Base-by-base conservation (phyloP, 2,329 filamentous ascomycete genomes). In the Microthyrium microscopicum region DNA sequence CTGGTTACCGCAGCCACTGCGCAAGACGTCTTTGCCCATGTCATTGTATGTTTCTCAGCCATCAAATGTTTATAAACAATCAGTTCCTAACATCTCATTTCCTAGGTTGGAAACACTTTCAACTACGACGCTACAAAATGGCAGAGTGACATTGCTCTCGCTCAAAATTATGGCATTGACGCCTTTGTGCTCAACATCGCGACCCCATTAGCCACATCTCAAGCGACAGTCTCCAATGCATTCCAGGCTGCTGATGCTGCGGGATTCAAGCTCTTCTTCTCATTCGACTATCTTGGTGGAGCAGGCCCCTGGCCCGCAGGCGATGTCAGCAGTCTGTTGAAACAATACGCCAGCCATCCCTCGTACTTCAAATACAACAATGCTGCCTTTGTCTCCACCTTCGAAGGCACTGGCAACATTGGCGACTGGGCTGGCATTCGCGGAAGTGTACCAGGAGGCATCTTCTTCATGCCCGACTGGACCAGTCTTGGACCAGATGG, bases 301-400 rank as follows among this genome's bases (percentile, higher is more conserved):
- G 31, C 25, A 18, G 26, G 17, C 9, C 12, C 33, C 5, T 34
- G 29, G 35, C 17, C 19, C 13, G 17, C 16, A 20, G 16, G 9
- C 5, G n/a, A 19, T 7, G 34, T 36, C 5, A 32, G 17, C 5
- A 16, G 25, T 12, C 20, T 26, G 12, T 11, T 36, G 3, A 31
- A 22, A 18, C 27, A 60, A 37, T 70, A 65, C 37, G 57, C 51
- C 3, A 45, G 44, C 15, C 47, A 48, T 2, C 46, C 58, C 0
- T 62, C 57, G 1, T 64, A 70, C 42, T 60, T 69, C 24, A 53
- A 51, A 30, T 57, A 68, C 24, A 58, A 67, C 24, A 51, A 51
- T 30, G 61, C 63, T 39, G 51, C 62, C 3, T 64, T 70, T 36
- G 66, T 61, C 2, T 70, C 67, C 0, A 68, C 65, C 0, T 71